Percentiles rank a stretch among this genome's conserved stretches.
Evolutionary conservation across 2,329 filamentous ascomycete species (phyloP).

Genomic region (Apiospora pterosperma): DNA sequence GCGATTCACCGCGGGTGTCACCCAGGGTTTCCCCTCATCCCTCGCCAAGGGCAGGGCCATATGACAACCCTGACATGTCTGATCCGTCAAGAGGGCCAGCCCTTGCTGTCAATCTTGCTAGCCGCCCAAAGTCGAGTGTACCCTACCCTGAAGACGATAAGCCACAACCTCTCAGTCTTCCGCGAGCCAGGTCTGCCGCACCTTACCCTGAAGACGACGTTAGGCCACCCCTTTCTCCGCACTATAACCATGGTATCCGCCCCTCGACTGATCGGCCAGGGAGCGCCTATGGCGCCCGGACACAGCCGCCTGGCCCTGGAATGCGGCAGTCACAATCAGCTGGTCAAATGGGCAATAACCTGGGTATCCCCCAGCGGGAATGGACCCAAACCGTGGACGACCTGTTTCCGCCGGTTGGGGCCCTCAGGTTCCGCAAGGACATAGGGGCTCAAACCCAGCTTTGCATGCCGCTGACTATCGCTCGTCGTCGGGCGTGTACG

Average conservation of each 20-base stretch:
- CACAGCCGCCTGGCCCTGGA: slow-evolving; percentile 29
- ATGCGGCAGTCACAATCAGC: slow-evolving; percentile 43
- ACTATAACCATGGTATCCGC: slow-evolving; percentile 45
- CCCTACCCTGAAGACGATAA: slow-evolving; percentile 71
- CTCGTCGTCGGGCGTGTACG: background rate
- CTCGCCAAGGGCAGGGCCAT: slow-evolving; percentile 35
- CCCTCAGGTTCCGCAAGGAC: slow-evolving; percentile 36
- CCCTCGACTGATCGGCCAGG: slow-evolving; percentile 47
- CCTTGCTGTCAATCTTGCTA: slow-evolving; percentile 48
- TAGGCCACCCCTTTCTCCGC: slow-evolving; percentile 32
- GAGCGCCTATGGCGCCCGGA: slow-evolving; percentile 54
- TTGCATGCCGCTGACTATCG: background rate
- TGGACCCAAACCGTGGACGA: slow-evolving; percentile 38
- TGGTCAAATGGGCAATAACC: slow-evolving; percentile 29
- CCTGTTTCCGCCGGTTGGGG: slow-evolving; percentile 41
- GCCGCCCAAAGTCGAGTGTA: slow-evolving; percentile 53
- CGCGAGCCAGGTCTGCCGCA: slow-evolving; percentile 42
- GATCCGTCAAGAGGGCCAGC: slow-evolving; percentile 48
- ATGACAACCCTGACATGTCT: slow-evolving; percentile 42
- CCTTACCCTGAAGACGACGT: slow-evolving; percentile 55
- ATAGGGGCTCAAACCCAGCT: background rate
- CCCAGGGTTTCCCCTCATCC: slow-evolving; percentile 19
- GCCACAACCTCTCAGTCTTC: slow-evolving; percentile 44
- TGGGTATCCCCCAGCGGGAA: slow-evolving; percentile 39
- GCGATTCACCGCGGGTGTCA: slow-evolving; percentile 23